Base-by-base conservation (phyloP, 495 filamentous ascomycete genomes). In the Echria macrotheca region DNA sequence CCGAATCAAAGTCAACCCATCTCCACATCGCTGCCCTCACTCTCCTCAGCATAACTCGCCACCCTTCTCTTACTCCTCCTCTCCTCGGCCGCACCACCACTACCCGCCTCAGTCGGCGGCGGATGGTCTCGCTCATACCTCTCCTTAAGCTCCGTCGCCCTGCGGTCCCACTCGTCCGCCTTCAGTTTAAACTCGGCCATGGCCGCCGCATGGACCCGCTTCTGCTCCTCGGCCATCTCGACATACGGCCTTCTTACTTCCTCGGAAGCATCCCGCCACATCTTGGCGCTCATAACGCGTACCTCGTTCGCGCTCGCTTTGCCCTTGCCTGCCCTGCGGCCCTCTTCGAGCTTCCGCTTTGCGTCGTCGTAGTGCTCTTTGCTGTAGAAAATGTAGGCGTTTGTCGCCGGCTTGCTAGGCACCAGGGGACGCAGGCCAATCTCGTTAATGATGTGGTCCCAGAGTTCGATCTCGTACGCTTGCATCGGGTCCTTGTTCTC, bases 291-390 rank as follows among this genome's bases (percentile, higher is more conserved):
- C 50, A 86, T 86, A 7, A 80, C 75, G 26, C 93, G 84, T 42
- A 98, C 83, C 53, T 93, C 88, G 54, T 91, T 91, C 2, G 83
- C 82, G 32, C 79, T 76, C 1, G 83, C 73, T 54, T 86, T 83
- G 3, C 78, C 79, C 18, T 83, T 84, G 29, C 80, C 74, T 17
- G 77, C 68, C 35, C 80, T 77, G 4, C 81, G 77, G 2, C 75
- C 76, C 33, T 82, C 79, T 45, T 90, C 87, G 55, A 87, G 89
- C 52, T 79, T 72, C 24, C 70, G 71, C 55, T 89, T 87, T 58
- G 84, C 88, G 44, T 74, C 76, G 18, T 81, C 76, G 83, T 86
- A 95, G 55, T 84, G 78, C 44, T 86, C 85, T 51, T 88, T 93
- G 46, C 87, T 87, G 67, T 78, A 93, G 10, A 88, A 71, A 14